Conservation (phyloP, 371 early-diverging fungal genomes). For the Mortierella sp. region DNA sequence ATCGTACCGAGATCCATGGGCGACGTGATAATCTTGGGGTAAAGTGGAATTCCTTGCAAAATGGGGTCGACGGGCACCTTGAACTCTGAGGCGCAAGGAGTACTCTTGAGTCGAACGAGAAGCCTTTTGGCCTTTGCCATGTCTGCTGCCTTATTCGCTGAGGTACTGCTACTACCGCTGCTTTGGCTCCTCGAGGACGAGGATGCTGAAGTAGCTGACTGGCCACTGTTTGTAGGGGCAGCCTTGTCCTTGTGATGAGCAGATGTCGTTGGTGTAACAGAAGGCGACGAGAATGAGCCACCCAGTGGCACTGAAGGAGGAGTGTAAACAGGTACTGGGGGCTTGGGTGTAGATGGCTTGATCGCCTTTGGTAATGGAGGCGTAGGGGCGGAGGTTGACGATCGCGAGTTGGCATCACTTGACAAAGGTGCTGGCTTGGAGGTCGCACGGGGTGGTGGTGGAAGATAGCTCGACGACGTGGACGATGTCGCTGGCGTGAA, state of each 20-base stretch:
- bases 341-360: conserved; percentile 30
- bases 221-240: neutral
- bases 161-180: conserved; percentile 13
- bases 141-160: conserved; percentile 25
- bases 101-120: conserved; percentile 37
- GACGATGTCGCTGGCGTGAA: neutral
- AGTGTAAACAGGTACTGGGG: conserved; percentile 32
- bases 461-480: neutral
- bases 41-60: conserved; percentile 80
- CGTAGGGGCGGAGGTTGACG: conserved; percentile 1
- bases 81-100: conserved; percentile 47
- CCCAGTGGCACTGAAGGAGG: conserved; percentile 23
- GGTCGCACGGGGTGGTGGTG: neutral
- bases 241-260: conserved; percentile 16
- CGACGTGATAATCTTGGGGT: conserved; percentile 85
- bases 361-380: conserved; percentile 15
- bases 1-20: conserved; percentile 99
- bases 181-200: conserved; percentile 9
- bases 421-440: neutral
- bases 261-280: neutral
- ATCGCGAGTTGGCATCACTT: neutral
- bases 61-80: conserved; percentile 74
- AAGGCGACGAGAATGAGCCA: conserved; percentile 16
- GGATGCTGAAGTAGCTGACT: neutral
- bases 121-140: conserved; percentile 44